phyloP scores from a whole-genome alignment of 2,329 filamentous ascomycete genomes.

The Fusarium begoniae region DNA sequence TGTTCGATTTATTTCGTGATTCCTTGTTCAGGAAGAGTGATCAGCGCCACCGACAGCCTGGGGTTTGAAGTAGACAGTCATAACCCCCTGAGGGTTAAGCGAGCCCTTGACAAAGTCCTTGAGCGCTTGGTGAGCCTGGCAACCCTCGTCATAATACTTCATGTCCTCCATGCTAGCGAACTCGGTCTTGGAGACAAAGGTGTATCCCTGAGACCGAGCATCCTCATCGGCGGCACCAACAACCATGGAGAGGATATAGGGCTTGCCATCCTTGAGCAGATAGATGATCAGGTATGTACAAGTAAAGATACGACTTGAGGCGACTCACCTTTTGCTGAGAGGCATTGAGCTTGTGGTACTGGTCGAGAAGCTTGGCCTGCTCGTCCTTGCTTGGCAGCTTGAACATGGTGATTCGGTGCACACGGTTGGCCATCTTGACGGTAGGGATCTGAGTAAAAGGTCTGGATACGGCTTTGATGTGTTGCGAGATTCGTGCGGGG shows the following conservation, averaged over 20 bases:
- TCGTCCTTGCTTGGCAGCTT: slow-evolving; percentile 58
- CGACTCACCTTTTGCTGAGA: slow-evolving; percentile 53
- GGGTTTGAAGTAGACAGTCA: slow-evolving; percentile 55
- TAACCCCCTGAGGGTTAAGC: slow-evolving; percentile 48
- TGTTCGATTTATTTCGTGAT: not conserved
- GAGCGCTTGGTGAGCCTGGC: slow-evolving; percentile 54
- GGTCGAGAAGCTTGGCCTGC: slow-evolving; percentile 55
- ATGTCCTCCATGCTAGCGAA: slow-evolving; percentile 74
- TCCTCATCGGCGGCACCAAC: slow-evolving; percentile 66
- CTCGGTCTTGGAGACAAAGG: slow-evolving; percentile 68
- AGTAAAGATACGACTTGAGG: not conserved
- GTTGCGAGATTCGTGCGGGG: not conserved
- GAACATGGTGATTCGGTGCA: slow-evolving; percentile 64
- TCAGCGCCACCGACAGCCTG: slow-evolving; percentile 40
- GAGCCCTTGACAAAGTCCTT: slow-evolving; percentile 48
- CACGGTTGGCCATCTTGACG: slow-evolving; percentile 52
- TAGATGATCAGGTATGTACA: not conserved
- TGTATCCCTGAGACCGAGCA: slow-evolving; percentile 71
- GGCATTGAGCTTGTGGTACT: slow-evolving; percentile 54
- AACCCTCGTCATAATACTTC: slow-evolving; percentile 72
- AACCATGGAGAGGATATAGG: slow-evolving; percentile 70
- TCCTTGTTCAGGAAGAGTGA: slow-evolving; percentile 2
- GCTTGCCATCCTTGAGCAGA: slow-evolving; percentile 69
- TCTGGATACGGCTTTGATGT: not conserved
- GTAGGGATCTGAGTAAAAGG: slow-evolving; percentile 1